These are phyloP conservation scores for Tetrastigma voinierianum DNA, from an alignment of 164 flowering plant genomes.

Conservation along the genomic window DNA sequence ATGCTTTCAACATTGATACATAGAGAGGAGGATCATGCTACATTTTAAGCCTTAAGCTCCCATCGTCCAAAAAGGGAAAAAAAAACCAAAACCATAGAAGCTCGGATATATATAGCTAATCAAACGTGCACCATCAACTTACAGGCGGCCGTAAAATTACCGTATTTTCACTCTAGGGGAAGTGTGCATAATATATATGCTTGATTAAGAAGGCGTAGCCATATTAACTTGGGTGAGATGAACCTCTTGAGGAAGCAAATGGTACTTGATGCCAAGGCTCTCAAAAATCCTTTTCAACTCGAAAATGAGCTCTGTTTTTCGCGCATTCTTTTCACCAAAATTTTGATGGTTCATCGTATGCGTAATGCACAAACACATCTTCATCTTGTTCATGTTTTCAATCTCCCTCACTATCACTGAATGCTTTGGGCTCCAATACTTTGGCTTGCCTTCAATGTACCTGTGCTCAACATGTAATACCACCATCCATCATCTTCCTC, in stretches of 20 bases:
- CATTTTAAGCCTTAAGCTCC: too few relatives aligned
- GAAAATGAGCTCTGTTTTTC: slow-evolving; percentile 45
- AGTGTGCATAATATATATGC: too few relatives aligned
- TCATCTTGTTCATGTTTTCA: slow-evolving; percentile 48
- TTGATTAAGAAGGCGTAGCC: too few relatives aligned
- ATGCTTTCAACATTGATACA: too few relatives aligned
- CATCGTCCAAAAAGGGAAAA: too few relatives aligned
- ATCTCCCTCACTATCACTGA: slow-evolving; percentile 42
- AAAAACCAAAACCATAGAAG: too few relatives aligned
- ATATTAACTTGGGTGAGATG: background rate
- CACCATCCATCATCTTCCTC: slow-evolving; percentile 2
- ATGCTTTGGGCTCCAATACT: slow-evolving; percentile 48
- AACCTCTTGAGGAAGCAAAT: slow-evolving; percentile 52
- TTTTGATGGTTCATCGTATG: slow-evolving; percentile 67
- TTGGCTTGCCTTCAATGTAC: slow-evolving; percentile 52
- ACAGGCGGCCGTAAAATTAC: too few relatives aligned
- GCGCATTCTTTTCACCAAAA: slow-evolving; percentile 28
- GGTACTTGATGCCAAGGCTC: slow-evolving; percentile 38
- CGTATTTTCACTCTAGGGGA: too few relatives aligned
- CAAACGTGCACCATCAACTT: too few relatives aligned
- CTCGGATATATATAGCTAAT: too few relatives aligned
- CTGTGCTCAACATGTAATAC: slow-evolving; percentile 20
- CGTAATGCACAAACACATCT: slow-evolving; percentile 30
- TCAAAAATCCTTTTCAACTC: slow-evolving; percentile 51
- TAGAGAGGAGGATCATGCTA: too few relatives aligned